Evolutionary conservation across 2,329 filamentous ascomycete species (phyloP).

Genomic region (Dothistroma pini): DNA sequence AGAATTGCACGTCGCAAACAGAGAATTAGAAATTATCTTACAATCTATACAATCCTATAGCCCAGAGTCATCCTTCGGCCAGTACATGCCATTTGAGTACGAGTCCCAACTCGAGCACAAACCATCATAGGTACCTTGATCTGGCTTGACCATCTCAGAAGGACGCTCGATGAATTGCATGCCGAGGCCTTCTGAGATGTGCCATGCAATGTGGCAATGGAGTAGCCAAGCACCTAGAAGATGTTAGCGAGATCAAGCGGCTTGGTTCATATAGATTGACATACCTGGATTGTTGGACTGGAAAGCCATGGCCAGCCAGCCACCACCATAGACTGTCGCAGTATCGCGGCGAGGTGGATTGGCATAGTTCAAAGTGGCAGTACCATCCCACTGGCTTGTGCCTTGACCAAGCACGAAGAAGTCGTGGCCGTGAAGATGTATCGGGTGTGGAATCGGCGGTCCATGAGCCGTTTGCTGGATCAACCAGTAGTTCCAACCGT

Average conservation of each 20-base stretch:
- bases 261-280: not conserved
- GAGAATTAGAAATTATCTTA: too few relatives aligned
- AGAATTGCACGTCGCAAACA: too few relatives aligned
- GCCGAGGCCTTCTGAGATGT: slow-evolving; percentile 11
- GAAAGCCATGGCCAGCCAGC: slow-evolving; percentile 50
- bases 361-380: slow-evolving; percentile 31
- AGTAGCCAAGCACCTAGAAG: slow-evolving; percentile 4
- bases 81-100: too few relatives aligned
- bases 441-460: slow-evolving; percentile 20
- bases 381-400: slow-evolving; percentile 25
- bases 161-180: not conserved
- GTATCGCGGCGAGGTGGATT: slow-evolving; percentile 50
- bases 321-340: slow-evolving; percentile 41
- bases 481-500: slow-evolving; percentile 27
- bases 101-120: too few relatives aligned
- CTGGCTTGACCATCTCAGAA: too few relatives aligned
- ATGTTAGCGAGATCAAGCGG: not conserved
- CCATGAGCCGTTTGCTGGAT: slow-evolving; percentile 35
- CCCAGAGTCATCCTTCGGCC: too few relatives aligned
- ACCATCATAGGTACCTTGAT: too few relatives aligned
- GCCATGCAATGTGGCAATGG: slow-evolving; percentile 15
- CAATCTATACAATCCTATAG: too few relatives aligned
- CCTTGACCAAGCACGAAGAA: slow-evolving; percentile 32
- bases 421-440: slow-evolving; percentile 31
- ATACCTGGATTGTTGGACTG: slow-evolving; percentile 50